Evolutionary conservation across 1,139 yeast species (phyloP), one percentile per base, ranked within the genome.

Genomic region (Trichomonascaceae sp.): DNA sequence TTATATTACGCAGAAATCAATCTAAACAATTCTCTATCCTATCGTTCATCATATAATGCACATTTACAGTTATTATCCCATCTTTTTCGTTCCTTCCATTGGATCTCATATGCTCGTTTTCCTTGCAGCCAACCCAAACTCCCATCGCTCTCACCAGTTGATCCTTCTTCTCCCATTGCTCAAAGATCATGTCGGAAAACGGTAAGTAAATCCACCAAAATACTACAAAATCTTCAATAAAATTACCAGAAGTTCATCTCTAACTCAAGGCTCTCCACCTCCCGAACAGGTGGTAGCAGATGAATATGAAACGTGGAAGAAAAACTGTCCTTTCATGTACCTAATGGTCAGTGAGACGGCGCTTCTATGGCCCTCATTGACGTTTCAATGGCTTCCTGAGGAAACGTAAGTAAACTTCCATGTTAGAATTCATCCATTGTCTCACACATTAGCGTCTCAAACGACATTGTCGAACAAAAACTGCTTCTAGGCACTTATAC

Each of bases 291-390:
- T 51, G 13, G 52, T 58, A 39, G 58, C 57, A 38, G 60, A 62
- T 47, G 96, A 90, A 70, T 88, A 83, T 74, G 88, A 89, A 67
- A 85, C 89, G 55, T 90, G 97, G 97, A 89, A 89, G 69, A 88
- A 89, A 65, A 83, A 95, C 3, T 87, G 88, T 13, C 96, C 96
- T n/a, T 76, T 87, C 60, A 74, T 90, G 58, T 90, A 90, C 71
- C 85, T 86, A 68, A 74, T 87, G 61, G 80, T 87, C 61, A 81
- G 86, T 60, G 81, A 93, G 49, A 76, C 80, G 60, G 82, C 87
- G 19, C 71, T 82, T 49, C 78, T 79, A 46, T 77, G 77, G 70
- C 87, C 89, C 12, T 66, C 74, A 1, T 59, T 71, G 52, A 68
- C 65, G 67, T 74, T 53, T 44, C 71, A 71, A 57, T 71, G 74